Conservation (phyloP, 768 basidiomycete species). For the Kwoniella heveanensis region DNA sequence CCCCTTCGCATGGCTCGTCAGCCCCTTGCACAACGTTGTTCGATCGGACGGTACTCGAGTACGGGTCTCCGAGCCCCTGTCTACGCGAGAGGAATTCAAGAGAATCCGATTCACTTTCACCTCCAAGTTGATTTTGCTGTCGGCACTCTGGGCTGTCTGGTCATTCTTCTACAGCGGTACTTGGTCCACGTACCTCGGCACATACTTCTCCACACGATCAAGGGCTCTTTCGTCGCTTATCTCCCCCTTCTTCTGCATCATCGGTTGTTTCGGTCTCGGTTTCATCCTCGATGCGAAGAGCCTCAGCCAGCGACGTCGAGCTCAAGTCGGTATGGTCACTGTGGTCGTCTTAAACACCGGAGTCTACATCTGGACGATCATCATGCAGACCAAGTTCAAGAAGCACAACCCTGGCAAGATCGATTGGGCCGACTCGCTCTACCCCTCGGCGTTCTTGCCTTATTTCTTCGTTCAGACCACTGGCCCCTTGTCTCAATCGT, state of each 20-base stretch:
- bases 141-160: slow-evolving; percentile 22
- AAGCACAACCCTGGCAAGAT: slow-evolving; percentile 15
- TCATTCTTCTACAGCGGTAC: slow-evolving; percentile 32
- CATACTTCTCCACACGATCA: slow-evolving; percentile 34
- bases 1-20: slow-evolving; percentile 25
- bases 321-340: slow-evolving; percentile 7
- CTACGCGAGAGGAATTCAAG: slow-evolving; percentile 28
- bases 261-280: slow-evolving; percentile 31
- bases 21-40: slow-evolving; percentile 26
- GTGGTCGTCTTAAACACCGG: slow-evolving; percentile 10
- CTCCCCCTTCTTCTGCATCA: slow-evolving; percentile 30
- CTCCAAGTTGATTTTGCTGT: slow-evolving; percentile 21
- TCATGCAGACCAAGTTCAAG: slow-evolving; percentile 17
- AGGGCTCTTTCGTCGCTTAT: slow-evolving; percentile 46
- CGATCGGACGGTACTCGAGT: slow-evolving; percentile 31
- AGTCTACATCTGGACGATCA: slow-evolving; percentile 18
- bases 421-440: slow-evolving; percentile 13
- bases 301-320: slow-evolving; percentile 20
- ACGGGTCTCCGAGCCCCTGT: slow-evolving; percentile 19
- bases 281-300: slow-evolving; percentile 37
- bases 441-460: slow-evolving; percentile 18
- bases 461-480: slow-evolving; percentile 28
- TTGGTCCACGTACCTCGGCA: slow-evolving; percentile 36
- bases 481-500: slow-evolving; percentile 29
- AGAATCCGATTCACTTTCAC: slow-evolving; percentile 16